phyloP scores from a whole-genome alignment of 1,139 yeast genomes.

The Taphrina betulina region DNA sequence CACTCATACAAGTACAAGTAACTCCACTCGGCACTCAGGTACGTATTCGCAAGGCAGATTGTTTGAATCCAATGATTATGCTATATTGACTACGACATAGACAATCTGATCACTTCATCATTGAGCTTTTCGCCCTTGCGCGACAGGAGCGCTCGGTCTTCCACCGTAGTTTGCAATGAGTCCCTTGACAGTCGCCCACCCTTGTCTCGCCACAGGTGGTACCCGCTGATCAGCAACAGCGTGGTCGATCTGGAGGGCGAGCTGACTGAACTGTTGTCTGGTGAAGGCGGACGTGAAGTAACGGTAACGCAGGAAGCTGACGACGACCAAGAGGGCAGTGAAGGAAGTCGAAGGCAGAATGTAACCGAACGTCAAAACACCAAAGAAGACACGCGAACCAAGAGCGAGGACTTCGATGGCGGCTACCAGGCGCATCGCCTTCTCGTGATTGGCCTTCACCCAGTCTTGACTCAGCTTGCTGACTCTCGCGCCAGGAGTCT shows the following conservation, averaged over 20 bases:
- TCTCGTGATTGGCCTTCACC: slow-evolving; percentile 32
- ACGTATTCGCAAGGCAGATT: too few relatives aligned
- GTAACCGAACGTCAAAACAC: slow-evolving; percentile 28
- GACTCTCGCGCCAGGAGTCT: slow-evolving; percentile 27
- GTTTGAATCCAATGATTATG: too few relatives aligned
- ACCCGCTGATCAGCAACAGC: slow-evolving; percentile 34
- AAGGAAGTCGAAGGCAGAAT: slow-evolving; percentile 25
- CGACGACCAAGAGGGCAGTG: slow-evolving; percentile 30
- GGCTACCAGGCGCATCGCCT: slow-evolving; percentile 34
- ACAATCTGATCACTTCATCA: too few relatives aligned
- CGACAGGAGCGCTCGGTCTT: slow-evolving; percentile 20
- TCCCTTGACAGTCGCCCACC: slow-evolving; percentile 34
- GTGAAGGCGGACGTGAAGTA: slow-evolving; percentile 35
- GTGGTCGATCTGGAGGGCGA: slow-evolving; percentile 34
- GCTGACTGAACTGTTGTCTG: slow-evolving; percentile 32
- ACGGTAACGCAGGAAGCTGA: slow-evolving; percentile 35
- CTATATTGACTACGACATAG: too few relatives aligned
- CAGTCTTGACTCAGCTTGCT: slow-evolving; percentile 23
- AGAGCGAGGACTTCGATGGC: slow-evolving; percentile 31
- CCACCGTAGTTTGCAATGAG: slow-evolving; percentile 32
- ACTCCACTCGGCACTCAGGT: too few relatives aligned
- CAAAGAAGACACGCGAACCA: slow-evolving; percentile 21
- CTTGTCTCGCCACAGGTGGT: slow-evolving; percentile 30
- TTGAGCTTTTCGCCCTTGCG: slow-evolving; percentile 5
- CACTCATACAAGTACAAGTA: too few relatives aligned